Conservation (phyloP, 73 alveolate species). For the Paraurostyla sp. region DNA sequence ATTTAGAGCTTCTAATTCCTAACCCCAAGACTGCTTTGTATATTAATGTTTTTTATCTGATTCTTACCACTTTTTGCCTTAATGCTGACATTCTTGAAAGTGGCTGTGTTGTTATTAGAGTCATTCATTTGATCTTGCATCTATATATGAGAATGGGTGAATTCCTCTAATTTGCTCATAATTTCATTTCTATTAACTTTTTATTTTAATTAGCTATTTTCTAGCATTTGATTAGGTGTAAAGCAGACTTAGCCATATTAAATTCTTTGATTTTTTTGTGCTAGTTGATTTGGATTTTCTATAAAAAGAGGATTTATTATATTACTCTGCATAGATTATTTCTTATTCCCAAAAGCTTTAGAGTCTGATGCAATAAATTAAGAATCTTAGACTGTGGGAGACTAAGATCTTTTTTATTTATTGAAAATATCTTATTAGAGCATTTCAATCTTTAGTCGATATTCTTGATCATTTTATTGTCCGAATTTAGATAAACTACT, state of each 20-base stretch:
- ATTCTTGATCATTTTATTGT: not conserved
- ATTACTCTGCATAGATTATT: not conserved
- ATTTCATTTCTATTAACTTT: slow-evolving; percentile 43
- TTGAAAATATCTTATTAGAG: not conserved
- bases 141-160: slow-evolving; percentile 9
- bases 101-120: not conserved
- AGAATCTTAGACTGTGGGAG: not conserved
- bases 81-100: too few species aligned
- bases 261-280: too few species aligned
- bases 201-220: not conserved
- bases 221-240: not conserved
- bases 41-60: not conserved
- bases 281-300: not conserved
- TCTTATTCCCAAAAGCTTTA: not conserved
- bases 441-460: not conserved
- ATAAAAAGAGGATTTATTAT: not conserved
- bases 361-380: not conserved
- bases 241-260: too few species aligned
- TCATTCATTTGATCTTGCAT: not conserved
- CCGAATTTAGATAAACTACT: not conserved
- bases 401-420: not conserved
- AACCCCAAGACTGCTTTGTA: slow-evolving; percentile 3
- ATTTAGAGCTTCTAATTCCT: slow-evolving; percentile 27
- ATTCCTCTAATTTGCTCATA: slow-evolving; percentile 29
- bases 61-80: not conserved